Percentiles rank a stretch among this genome's conserved stretches.
These are phyloP conservation scores for Colletotrichum orbiculare DNA, from an alignment of 2,329 filamentous ascomycete species.

Conservation along the genomic window DNA sequence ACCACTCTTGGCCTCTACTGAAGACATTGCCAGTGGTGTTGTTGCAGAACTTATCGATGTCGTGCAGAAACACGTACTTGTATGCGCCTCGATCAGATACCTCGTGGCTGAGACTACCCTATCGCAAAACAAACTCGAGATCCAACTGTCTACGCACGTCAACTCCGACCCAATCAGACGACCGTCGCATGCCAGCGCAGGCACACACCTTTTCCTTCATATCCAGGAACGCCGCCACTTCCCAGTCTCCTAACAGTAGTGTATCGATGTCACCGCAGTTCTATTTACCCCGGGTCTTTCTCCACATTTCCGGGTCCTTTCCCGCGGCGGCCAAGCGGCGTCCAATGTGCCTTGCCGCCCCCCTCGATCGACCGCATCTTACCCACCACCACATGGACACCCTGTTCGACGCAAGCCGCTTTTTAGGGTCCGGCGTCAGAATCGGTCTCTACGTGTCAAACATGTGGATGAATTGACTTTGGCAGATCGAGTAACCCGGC, in stretches of 20 bases:
- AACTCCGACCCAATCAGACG: conserved; percentile 9
- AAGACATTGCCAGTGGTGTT: too few species aligned
- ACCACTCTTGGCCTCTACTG: not conserved
- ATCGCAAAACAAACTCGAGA: conserved; percentile 7
- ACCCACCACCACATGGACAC: conserved; percentile 35
- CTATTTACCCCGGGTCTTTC: conserved; percentile 23
- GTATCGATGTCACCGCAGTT: conserved; percentile 25
- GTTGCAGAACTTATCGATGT: too few species aligned
- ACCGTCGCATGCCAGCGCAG: conserved; percentile 24
- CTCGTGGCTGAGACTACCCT: conserved; percentile 10
- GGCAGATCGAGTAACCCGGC: not conserved
- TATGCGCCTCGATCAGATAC: not conserved
- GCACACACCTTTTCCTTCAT: not conserved
- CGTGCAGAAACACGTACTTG: not conserved
- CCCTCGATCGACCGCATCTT: conserved; percentile 29
- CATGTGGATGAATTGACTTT: conserved; percentile 5
- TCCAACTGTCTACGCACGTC: not conserved
- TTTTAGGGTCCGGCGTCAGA: conserved; percentile 22
- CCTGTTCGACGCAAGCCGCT: conserved; percentile 26
- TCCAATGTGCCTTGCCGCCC: conserved; percentile 35
- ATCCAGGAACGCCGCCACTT: not conserved
- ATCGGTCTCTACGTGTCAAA: conserved; percentile 15
- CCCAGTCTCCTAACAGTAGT: conserved; percentile 16
- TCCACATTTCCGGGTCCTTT: conserved; percentile 33
- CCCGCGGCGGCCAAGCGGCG: conserved; percentile 35